Evolutionary conservation across 73 alveolate genomes (phyloP), one percentile per base, ranked within the genome.

Genomic region (Blepharisma japonicum): DNA sequence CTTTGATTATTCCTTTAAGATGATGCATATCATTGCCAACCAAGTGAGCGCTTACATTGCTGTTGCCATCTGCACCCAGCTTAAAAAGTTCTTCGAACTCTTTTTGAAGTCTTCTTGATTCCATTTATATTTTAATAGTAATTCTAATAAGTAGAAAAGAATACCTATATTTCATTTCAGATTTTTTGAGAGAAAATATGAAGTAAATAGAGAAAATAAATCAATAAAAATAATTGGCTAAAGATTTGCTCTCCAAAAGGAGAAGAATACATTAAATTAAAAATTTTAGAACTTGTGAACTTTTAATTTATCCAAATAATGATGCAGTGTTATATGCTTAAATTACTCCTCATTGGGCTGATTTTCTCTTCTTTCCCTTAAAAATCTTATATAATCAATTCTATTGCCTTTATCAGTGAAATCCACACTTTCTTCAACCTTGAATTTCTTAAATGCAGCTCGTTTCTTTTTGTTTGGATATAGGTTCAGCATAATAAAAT

Each of bases 1-100:
- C 95, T 39, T 88, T 72, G 49, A 88, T 88, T 67, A 71, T 85
- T 42, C 96, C 96, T 49, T 89, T 89, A 92, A 94, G 86, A 83
- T 89, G 96, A 55, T 82, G 81, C 55, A 81, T 87, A 71, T 89
- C 85, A 8, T 66, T 20, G 45, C 87, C 92, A 53, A 89, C 90
- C 48, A 84, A 20, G 54, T 55, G 51, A 39, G 85, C 91, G 66
- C 68, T 49, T 49, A 87, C 91, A 56, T 84, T 84, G 14, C 76
- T 77, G 83, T 66, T 88, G 88, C 80, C 68, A 3, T 32, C 42
- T 88, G 86, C 92, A 92, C 18, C 83, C 68, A 55, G 84, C 86
- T 88, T 79, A 80, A 88, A 27, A 94, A 94, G 27, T 90, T 92
- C 83, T 85, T 91, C 67, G 56, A 78, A 42, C 51, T 53, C 46